Conservation (phyloP, 2,329 filamentous ascomycete species). For the Phaeoacremonium minimum region DNA sequence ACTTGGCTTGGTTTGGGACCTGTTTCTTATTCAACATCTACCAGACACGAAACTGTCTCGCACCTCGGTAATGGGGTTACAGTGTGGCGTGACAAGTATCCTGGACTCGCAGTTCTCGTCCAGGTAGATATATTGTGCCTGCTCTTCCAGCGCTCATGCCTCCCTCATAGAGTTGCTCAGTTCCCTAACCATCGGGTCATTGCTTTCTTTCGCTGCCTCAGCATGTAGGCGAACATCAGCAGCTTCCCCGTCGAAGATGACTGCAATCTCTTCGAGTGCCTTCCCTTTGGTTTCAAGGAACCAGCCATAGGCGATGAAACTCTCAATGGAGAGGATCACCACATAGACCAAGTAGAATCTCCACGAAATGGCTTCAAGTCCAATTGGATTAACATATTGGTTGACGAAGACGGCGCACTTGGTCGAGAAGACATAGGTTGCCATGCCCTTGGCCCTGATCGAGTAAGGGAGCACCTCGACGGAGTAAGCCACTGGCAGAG, state of each 20-base stretch:
- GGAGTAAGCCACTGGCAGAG: slow-evolving; percentile 43
- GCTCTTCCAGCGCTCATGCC: too few species aligned
- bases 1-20: too few species aligned
- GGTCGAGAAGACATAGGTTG: slow-evolving; percentile 18
- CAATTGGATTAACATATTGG: slow-evolving; percentile 45
- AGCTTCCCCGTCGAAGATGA: slow-evolving; percentile 44
- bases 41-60: too few species aligned
- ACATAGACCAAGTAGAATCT: slow-evolving; percentile 56
- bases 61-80: too few species aligned
- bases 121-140: too few species aligned
- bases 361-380: slow-evolving; percentile 42
- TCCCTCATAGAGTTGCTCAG: too few species aligned
- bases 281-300: slow-evolving; percentile 49
- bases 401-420: slow-evolving; percentile 24
- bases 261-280: slow-evolving; percentile 51
- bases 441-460: slow-evolving; percentile 46
- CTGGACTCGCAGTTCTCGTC: too few species aligned
- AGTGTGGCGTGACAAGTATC: too few species aligned
- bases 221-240: slow-evolving; percentile 40
- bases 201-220: too few species aligned
- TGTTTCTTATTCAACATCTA: too few species aligned
- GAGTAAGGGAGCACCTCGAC: slow-evolving; percentile 50
- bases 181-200: too few species aligned
- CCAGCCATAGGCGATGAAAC: slow-evolving; percentile 32
- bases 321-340: slow-evolving; percentile 38